These are phyloP conservation scores for Cordyceps militaris DNA, from an alignment of 2,329 filamentous ascomycete genomes.

Conservation along the genomic window DNA sequence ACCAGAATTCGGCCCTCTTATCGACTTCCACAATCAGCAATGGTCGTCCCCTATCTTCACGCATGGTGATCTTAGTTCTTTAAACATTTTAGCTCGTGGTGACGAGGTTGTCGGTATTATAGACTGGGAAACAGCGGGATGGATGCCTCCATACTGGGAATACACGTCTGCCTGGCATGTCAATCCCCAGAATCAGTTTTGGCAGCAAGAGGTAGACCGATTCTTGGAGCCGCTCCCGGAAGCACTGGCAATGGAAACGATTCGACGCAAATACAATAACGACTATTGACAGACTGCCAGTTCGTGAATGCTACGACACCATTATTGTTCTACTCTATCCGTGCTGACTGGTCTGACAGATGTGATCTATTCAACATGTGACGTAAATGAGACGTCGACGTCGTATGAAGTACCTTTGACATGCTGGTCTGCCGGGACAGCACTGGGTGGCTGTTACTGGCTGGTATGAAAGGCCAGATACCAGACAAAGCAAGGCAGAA, in stretches of 20 bases:
- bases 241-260: background rate
- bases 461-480: too few relatives aligned
- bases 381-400: too few relatives aligned
- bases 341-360: too few relatives aligned
- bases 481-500: too few relatives aligned
- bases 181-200: background rate
- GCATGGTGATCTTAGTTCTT: background rate
- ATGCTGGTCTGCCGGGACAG: too few relatives aligned
- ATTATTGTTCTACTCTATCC: too few relatives aligned
- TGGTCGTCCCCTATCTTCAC: background rate
- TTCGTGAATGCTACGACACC: too few relatives aligned
- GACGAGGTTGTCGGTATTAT: background rate
- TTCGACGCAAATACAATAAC: background rate
- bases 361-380: too few relatives aligned
- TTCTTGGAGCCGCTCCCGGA: background rate
- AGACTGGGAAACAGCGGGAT: background rate
- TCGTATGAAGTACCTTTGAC: too few relatives aligned
- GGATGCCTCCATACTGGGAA: background rate
- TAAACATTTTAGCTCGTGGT: background rate
- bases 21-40: background rate
- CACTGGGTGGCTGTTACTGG: too few relatives aligned
- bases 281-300: background rate
- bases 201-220: background rate
- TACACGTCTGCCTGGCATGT: background rate
- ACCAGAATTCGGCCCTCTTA: background rate